Base-by-base conservation (phyloP, 1,139 yeast genomes). In the Diutina mesorugosa region DNA sequence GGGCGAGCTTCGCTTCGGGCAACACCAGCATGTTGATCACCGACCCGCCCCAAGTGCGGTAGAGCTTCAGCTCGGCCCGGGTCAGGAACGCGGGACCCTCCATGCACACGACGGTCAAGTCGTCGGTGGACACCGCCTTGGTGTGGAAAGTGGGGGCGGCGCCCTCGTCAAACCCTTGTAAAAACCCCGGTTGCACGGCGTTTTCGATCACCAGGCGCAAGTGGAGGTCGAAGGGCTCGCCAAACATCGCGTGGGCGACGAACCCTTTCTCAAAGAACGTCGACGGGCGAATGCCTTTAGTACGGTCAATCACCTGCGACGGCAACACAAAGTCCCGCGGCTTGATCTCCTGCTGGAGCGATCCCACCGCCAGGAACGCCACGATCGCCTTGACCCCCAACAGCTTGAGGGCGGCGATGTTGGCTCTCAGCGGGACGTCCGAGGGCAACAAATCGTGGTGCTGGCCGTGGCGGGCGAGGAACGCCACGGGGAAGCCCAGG, bases 1-100 rank as follows among this genome's bases (percentile, higher is more conserved):
- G 84, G 10, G 99, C 99, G 63, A 93, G 79, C 71, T 93, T 95
- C 50, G 96, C 87, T 72, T 93, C 99, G 30, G 99, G 99, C 58
- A 93, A 72, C 58, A 90, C 95, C 57, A 96, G 86, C 99, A 93
- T 93, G 74, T 93, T 93, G 70, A 95, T 93, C 56, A 93, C 95
- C 47, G 90, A 81, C 10, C 97, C 99, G 58, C 97, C 97, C 86
- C 95, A 87, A 48, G 86, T 72, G 66, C 90, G 80, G 74, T 93
- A 95, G 69, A 93, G 72, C 68, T 80, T 81, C 21, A 97, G 89
- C 73, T 93, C 99, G n/a, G 99, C 98, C 61, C 99, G 81, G 16
- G 99, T 93, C 55, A 96, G 86, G 72, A 93, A 93, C 58, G 95
- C 97, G 3, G 99, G 99, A 48, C 99, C 99, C 72, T 93, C 99